Conservation (phyloP, 1,284 basidiomycete species). For the Austropuccinia psidii region DNA sequence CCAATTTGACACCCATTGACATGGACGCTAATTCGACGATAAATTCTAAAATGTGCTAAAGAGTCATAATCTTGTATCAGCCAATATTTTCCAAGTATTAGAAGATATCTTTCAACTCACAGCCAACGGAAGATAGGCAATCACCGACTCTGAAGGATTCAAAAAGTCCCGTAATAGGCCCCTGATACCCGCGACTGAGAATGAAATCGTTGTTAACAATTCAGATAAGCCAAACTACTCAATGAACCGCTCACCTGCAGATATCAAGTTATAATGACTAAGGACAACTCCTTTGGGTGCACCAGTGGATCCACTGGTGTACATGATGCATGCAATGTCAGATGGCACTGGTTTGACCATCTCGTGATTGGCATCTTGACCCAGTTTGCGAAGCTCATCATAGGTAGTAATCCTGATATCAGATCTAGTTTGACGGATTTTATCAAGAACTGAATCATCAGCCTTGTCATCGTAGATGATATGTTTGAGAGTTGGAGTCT, state of each 20-base stretch:
- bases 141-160: slow-evolving; percentile 55
- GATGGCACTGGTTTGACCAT: slow-evolving; percentile 57
- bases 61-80: neutral
- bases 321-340: slow-evolving; percentile 81
- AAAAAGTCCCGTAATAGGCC: slow-evolving; percentile 70
- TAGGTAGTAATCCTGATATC: slow-evolving; percentile 56
- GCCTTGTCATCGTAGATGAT: slow-evolving; percentile 81
- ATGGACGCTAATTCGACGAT: slow-evolving; percentile 39
- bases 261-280: slow-evolving; percentile 76
- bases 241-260: slow-evolving; percentile 51
- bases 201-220: slow-evolving; percentile 40
- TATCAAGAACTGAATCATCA: slow-evolving; percentile 44
- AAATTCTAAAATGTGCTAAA: slow-evolving; percentile 36
- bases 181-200: slow-evolving; percentile 64
- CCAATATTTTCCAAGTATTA: neutral
- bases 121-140: slow-evolving; percentile 35
- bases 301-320: slow-evolving; percentile 88
- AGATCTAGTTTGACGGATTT: slow-evolving; percentile 50
- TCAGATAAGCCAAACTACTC: slow-evolving; percentile 24
- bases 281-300: slow-evolving; percentile 88
- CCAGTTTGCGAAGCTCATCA: slow-evolving; percentile 62
- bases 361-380: slow-evolving; percentile 54
- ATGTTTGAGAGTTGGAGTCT: slow-evolving; percentile 57
- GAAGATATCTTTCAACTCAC: slow-evolving; percentile 38
- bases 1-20: slow-evolving; percentile 62